Evolutionary conservation across 2,329 filamentous ascomycete species (phyloP), one percentile per base, ranked within the genome.

Genomic region (Apiospora aurea): DNA sequence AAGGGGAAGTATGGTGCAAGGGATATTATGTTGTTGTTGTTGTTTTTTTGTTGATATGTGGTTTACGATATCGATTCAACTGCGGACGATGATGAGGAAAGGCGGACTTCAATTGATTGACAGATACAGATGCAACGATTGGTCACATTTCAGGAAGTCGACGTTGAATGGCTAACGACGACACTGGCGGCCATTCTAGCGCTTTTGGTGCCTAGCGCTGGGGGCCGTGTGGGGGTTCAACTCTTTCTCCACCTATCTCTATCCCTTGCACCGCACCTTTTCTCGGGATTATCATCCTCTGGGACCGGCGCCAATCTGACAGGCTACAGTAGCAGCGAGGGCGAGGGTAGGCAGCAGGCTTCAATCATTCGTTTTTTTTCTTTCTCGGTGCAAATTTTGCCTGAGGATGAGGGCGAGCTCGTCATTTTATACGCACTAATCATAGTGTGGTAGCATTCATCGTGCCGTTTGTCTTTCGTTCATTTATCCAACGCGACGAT

Each of bases 161-260:
- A 24, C 10, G 57, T 41, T 64, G 57, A 64, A 64, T 64, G 34
- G 57, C 57, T 64, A 41, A 14, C 18, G 4, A 38, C 4, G 4
- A 38, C 4, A 21, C 1, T 5, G 34, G 57, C 18, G 34, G 29
- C 49, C 49, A 26, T 51, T 14, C n/a, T 24, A 51, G 49, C 57
- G 29, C 57, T 64, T n/a, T 41, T 41, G 49, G 10, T 51, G 49
- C 49, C 57, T 64, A 64, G 57, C 57, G 57, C 34, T 61, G 53
- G 53, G 41, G n/a, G n/a, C n/a, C n/a, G n/a, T n/a, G n/a, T n/a
- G n/a, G 57, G 29, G 57, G 57, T 18, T 2, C 26, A 29, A 8
- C 34, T 38, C n/a, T 38, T 38, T 64, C 57, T 64, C 57, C 57
- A 64, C 57, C 57, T 41, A n/a, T 18, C 34, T 8, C 29, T 21